phyloP scores from a whole-genome alignment of 2,329 filamentous ascomycete species.

The Colletotrichum lupini region DNA sequence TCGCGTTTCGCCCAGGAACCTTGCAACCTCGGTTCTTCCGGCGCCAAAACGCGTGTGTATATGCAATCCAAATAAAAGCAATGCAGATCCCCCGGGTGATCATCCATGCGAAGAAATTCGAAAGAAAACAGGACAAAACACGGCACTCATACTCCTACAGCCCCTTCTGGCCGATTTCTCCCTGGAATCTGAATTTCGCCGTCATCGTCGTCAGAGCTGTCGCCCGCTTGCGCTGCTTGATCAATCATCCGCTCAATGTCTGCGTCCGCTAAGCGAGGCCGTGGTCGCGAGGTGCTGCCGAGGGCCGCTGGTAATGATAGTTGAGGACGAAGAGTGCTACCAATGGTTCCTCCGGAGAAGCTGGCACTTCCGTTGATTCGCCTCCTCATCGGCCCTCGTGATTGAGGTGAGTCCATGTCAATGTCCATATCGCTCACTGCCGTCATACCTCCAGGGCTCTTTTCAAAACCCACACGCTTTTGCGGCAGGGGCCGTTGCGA shows the following conservation, averaged over 20 bases:
- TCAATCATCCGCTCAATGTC: conserved; percentile 71
- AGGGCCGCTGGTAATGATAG: conserved; percentile 64
- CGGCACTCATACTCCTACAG: conserved; percentile 21
- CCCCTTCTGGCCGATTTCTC: conserved; percentile 43
- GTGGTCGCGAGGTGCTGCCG: conserved; percentile 49
- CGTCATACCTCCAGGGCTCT: conserved; percentile 51
- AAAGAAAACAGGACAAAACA: neutral
- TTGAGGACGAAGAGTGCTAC: conserved; percentile 45
- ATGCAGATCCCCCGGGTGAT: too few species aligned
- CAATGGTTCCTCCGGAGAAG: conserved; percentile 21
- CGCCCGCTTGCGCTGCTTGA: conserved; percentile 59
- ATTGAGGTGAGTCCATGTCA: conserved; percentile 46
- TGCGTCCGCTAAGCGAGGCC: conserved; percentile 60
- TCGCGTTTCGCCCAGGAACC: neutral
- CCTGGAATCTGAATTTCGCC: conserved; percentile 65
- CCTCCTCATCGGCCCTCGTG: conserved; percentile 43
- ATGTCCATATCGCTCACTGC: conserved; percentile 60
- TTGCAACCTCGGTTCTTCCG: neutral
- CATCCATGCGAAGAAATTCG: neutral
- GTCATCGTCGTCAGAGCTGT: conserved; percentile 65
- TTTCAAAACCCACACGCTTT: conserved; percentile 62
- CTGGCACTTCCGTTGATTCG: conserved; percentile 44
- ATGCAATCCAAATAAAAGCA: neutral
- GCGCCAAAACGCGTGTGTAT: neutral
- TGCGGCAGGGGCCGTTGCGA: conserved; percentile 55